Evolutionary conservation across 352 stramenopile genomes (phyloP).

Genomic region (Phytophthora uliginosa): DNA sequence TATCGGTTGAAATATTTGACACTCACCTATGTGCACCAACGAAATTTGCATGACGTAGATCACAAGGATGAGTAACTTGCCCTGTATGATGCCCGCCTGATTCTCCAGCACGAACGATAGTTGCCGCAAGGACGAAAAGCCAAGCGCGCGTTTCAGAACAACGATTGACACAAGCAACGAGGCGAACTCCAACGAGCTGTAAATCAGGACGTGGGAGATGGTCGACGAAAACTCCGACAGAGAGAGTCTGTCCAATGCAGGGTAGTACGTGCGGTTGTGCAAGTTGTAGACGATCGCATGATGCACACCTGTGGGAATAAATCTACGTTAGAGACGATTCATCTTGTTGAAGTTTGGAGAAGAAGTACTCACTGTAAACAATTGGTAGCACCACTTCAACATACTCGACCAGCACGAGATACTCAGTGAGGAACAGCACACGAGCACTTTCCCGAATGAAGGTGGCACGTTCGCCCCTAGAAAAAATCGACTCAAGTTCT

Average conservation of each 20-base stretch:
- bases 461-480: background rate
- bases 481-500: background rate
- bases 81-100: conserved; percentile 19
- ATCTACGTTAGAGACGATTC: background rate
- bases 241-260: background rate
- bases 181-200: background rate
- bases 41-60: conserved; percentile 4
- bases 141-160: conserved; percentile 4
- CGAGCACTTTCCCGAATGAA: background rate
- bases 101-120: conserved; percentile 29
- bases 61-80: conserved; percentile 12
- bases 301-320: background rate
- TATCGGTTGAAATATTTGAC: background rate
- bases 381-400: background rate
- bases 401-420: background rate
- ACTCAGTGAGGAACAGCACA: background rate
- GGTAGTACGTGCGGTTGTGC: conserved; percentile 4
- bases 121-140: conserved; percentile 26
- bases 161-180: background rate
- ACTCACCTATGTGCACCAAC: background rate
- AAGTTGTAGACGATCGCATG: conserved; percentile 1
- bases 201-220: conserved; percentile 1
- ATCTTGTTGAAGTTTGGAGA: background rate
- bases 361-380: background rate
- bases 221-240: background rate